Evolutionary conservation across 78 protist genomes (phyloP), one percentile per base, ranked within the genome.

Genomic region (Speleostelium caveatum): DNA sequence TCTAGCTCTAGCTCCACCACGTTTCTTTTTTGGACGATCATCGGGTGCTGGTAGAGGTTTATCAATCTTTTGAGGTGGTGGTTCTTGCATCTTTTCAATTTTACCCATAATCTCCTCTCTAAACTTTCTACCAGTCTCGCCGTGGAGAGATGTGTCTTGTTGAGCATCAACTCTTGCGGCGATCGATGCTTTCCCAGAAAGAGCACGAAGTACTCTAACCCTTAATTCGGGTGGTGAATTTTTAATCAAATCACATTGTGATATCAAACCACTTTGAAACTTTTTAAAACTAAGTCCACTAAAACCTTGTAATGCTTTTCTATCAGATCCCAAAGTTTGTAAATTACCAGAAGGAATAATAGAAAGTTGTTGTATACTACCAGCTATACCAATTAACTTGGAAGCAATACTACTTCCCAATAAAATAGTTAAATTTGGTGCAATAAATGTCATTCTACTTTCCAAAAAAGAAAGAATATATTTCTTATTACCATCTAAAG

Each of bases 401-500:
- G 98, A 96, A 21, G 98, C 98, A 12, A 93, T 86, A n/a, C 85
- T 36, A 35, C 94, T 21, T 10, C 98, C 98, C 6, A 95, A 35
- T 8, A 96, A 30, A 10, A 71, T 79, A 0, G 96, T 36, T 21
- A 94, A 24, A 66, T 95, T 96, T 49, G 98, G 98, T 16, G 98
- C 97, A 24, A 96, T 91, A 55, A 76, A 90, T 3, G 59, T 19
- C 96, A 96, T 96, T 38, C 97, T 90, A 42, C 87, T 51, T 73
- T 95, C 98, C n/a, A 96, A 94, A 56, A 73, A 96, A 53, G 16
- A 8, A 14, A 74, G 5, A 33, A 96, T 83, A 22, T 33, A 8
- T 30, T 68, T 83, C 65, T 83, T 83, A 7, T 53, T 61, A 2
- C 7, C 1, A 33, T 94, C 94, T 21, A 96, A 85, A 17, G 42